Evolutionary conservation across 768 basidiomycete species (phyloP).

Genomic region (Pleurotus tuoliensis): DNA sequence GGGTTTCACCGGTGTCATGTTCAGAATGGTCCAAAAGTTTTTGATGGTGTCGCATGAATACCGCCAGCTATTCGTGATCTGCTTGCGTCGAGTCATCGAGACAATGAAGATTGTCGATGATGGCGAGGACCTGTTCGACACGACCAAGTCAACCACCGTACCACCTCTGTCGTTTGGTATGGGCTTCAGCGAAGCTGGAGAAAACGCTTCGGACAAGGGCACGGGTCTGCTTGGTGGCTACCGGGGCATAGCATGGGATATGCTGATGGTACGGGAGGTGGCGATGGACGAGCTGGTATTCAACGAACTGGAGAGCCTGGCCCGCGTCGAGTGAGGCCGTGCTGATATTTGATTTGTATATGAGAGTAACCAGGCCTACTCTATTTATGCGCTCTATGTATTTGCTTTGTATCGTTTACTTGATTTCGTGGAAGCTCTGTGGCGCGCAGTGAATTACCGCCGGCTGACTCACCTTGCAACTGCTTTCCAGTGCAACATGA

Average conservation of each 20-base stretch:
- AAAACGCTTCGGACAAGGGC: slow-evolving; percentile 63
- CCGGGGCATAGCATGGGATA: slow-evolving; percentile 66
- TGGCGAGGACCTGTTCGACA: slow-evolving; percentile 70
- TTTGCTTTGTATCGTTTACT: slow-evolving; percentile 17
- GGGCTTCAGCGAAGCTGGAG: slow-evolving; percentile 75
- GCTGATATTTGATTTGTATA: background rate
- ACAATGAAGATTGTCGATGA: slow-evolving; percentile 78
- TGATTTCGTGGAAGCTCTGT: background rate
- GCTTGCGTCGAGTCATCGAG: slow-evolving; percentile 67
- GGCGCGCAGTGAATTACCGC: background rate
- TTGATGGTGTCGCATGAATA: slow-evolving; percentile 46
- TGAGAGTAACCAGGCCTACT: background rate
- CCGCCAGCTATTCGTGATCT: slow-evolving; percentile 49
- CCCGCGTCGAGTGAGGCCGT: slow-evolving; percentile 51
- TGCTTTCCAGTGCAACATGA: background rate
- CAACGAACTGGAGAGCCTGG: slow-evolving; percentile 74
- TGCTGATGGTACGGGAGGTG: slow-evolving; percentile 68
- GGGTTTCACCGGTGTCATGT: slow-evolving; percentile 66
- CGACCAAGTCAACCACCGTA: slow-evolving; percentile 49
- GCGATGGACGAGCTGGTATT: slow-evolving; percentile 64
- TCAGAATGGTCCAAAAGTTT: slow-evolving; percentile 68
- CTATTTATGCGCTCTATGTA: slow-evolving; percentile 8
- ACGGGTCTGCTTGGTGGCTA: slow-evolving; percentile 72
- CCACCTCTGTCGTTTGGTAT: slow-evolving; percentile 79
- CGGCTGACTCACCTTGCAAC: background rate